Evolutionary conservation across 352 stramenopile genomes (phyloP).

Genomic region (Pythium rishiriense): DNA sequence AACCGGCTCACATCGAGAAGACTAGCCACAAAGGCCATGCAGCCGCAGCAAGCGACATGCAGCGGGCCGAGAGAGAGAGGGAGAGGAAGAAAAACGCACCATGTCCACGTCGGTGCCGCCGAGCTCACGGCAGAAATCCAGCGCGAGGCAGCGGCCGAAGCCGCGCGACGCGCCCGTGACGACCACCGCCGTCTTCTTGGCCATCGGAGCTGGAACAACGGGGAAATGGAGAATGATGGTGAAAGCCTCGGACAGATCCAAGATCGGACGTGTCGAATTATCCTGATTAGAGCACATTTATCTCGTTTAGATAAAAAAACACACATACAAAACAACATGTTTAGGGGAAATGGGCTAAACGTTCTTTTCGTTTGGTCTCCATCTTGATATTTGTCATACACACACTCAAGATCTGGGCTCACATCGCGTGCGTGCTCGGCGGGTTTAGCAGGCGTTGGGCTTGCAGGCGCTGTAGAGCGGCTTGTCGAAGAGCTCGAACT

Average conservation of each 20-base stretch:
- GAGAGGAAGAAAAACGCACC: constrained; percentile 30
- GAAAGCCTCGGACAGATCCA: no score
- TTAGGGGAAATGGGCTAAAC: no score
- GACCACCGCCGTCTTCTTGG: constrained; percentile 49
- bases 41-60: not conserved
- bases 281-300: no score
- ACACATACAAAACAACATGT: no score
- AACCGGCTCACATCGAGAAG: not conserved
- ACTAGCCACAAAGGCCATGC: not conserved
- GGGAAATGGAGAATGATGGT: no score
- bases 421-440: not conserved
- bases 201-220: not conserved
- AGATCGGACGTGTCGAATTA: no score
- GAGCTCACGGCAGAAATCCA: constrained; percentile 63
- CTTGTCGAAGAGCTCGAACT: constrained; percentile 47
- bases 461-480: constrained; percentile 26
- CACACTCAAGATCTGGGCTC: no score
- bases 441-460: constrained; percentile 3
- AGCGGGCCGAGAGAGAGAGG: not conserved
- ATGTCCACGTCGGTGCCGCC: constrained; percentile 42
- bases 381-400: no score
- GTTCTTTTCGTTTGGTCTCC: no score
- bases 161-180: constrained; percentile 85
- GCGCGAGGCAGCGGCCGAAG: constrained; percentile 73
- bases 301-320: no score